Evolutionary conservation across 176 grass and related monocot species (phyloP).

Genomic region (Pontederia crassipes): DNA sequence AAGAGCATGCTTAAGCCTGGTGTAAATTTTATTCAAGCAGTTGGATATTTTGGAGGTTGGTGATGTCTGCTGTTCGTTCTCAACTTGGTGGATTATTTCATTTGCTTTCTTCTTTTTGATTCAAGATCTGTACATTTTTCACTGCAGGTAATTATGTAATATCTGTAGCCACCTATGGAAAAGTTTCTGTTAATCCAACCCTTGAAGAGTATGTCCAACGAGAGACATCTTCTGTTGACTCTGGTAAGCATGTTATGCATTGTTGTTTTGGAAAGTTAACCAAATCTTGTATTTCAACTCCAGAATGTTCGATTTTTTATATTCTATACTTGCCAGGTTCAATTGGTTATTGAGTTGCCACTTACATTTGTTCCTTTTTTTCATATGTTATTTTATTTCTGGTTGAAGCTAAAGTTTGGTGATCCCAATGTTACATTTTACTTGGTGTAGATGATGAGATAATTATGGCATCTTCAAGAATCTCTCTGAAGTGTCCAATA

Average conservation of each 20-base stretch:
- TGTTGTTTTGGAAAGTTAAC: too few relatives aligned
- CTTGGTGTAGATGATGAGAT: slow-evolving; percentile 59
- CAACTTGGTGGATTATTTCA: not conserved
- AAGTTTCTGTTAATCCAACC: slow-evolving; percentile 34
- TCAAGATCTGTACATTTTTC: not conserved
- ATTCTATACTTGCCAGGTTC: too few relatives aligned
- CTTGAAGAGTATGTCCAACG: slow-evolving; percentile 53
- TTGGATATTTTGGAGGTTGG: slow-evolving; percentile 88
- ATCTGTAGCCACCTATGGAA: slow-evolving; percentile 53
- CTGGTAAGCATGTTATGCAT: slow-evolving; percentile 29
- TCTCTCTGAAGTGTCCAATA: slow-evolving; percentile 96
- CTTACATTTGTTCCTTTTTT: too few relatives aligned
- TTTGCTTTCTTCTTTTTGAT: not conserved
- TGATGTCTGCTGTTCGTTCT: not conserved
- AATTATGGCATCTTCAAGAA: slow-evolving; percentile 74
- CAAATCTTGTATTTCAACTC: too few relatives aligned
- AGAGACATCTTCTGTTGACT: slow-evolving; percentile 25
- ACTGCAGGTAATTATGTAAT: slow-evolving; percentile 62
- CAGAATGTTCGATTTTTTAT: too few relatives aligned
- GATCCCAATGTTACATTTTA: not conserved
- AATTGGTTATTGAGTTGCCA: too few relatives aligned
- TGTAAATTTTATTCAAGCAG: slow-evolving; percentile 81
- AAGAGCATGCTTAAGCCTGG: slow-evolving; percentile 96
- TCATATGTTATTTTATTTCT: too few relatives aligned
- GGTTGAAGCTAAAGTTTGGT: too few relatives aligned